Conservation (phyloP, 2,329 filamentous ascomycete genomes). For the Arthrobotrys iridis region DNA sequence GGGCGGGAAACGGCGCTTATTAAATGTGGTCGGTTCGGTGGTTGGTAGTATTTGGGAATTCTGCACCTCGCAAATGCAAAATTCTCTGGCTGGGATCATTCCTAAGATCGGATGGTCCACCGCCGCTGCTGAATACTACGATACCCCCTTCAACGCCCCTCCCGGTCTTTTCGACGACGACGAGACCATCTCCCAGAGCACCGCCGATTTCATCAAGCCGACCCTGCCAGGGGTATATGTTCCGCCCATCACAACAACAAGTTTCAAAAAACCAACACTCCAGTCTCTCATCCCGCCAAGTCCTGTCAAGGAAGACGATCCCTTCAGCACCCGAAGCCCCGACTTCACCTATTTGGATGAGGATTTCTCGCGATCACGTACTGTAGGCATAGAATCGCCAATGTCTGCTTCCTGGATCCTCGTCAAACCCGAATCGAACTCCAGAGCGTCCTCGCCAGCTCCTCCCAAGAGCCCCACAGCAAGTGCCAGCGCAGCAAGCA, state of each 20-base stretch:
- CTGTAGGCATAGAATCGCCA: constrained; percentile 41
- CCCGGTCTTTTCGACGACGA: constrained; percentile 46
- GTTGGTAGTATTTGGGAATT: constrained; percentile 54
- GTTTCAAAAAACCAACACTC: constrained; percentile 46
- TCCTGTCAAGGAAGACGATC: constrained; percentile 37
- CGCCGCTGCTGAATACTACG: constrained; percentile 45
- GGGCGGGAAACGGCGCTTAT: constrained; percentile 45
- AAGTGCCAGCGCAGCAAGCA: constrained; percentile 44
- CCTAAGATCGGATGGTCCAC: constrained; percentile 52
- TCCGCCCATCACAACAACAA: constrained; percentile 5
- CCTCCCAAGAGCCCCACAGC: constrained; percentile 15
- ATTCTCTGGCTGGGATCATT: constrained; percentile 51
- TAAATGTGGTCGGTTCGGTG: constrained; percentile 52
- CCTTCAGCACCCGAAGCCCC: constrained; percentile 24
- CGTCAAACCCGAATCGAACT: constrained; percentile 44
- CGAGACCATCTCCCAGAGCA: constrained; percentile 12
- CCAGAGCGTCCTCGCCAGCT: constrained; percentile 35
- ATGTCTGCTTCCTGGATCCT: constrained; percentile 52
- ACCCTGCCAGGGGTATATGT: constrained; percentile 7
- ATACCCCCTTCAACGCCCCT: constrained; percentile 50
- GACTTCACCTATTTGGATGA: constrained; percentile 42
- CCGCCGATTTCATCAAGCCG: constrained; percentile 22
- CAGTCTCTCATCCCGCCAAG: constrained; percentile 46
- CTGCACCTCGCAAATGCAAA: constrained; percentile 51
- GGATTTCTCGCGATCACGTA: constrained; percentile 37